Evolutionary conservation across 2,329 filamentous ascomycete species (phyloP), one percentile per base, ranked within the genome.

Genomic region (Tricladium varicosporioides): DNA sequence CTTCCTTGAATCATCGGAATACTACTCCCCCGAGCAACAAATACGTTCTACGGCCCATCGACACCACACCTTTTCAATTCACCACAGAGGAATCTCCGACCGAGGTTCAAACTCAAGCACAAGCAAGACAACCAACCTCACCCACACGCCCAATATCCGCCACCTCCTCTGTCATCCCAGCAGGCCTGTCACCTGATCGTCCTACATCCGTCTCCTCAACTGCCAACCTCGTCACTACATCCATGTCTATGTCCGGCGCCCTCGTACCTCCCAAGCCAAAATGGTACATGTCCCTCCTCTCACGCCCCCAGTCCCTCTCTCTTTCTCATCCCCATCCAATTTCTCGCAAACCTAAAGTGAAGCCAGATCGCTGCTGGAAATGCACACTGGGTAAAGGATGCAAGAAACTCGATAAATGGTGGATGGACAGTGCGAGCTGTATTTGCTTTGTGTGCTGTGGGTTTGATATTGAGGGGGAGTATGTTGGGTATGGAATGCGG

Each of bases 371-470:
- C 45, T 68, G 66, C 48, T 69, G 67, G 66, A 67, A 62, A 56
- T 68, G 67, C 33, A 57, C 49, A 7, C 2, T 66, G 15, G 49
- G 62, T 18, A 50, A 68, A 27, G 53, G 60, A 16, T 19, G 62
- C 46, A 51, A 64, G 44, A 57, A 65, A 53, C 31, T 65, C 40
- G 54, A 69, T 51, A 18, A 58, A 43, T 65, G 59, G 58, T 65
- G 63, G 54, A 40, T 56, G 10, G 48, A 51, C 7, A 57, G 52
- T 15, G 51, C 55, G 1, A 51, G 65, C 15, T 61, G 62, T 48
- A 1, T 65, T 2, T 67, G 63, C 32, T 63, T 65, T 52, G 46
- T 64, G 16, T 69, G 66, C 43, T 69, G 66, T 60, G 66, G 64
- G 9, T 51, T 60, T 45, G 60, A 63, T 50, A 44, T 63, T n/a